Evolutionary conservation across 2,329 filamentous ascomycete genomes (phyloP), one percentile per base, ranked within the genome.

Genomic region (Penicillium sp.): DNA sequence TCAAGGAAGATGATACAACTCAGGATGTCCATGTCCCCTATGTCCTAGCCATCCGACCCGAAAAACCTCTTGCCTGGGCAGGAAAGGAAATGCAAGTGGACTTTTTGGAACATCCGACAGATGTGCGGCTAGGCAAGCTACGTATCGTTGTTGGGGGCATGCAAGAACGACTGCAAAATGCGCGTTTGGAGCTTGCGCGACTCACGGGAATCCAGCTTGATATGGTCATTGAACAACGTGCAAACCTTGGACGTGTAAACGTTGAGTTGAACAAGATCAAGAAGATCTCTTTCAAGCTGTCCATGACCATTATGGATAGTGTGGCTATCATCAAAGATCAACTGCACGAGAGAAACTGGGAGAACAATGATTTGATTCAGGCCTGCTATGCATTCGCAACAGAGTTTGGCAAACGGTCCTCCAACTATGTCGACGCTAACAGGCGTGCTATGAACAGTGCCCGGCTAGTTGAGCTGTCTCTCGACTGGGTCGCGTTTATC

Each of bases 351-450:
- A 82, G 84, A 55, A 90, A 88, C 9, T 84, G 93, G 61, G 88
- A 94, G 62, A 96, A 93, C 70, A 91, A 96, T 67, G 94, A 99
- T 68, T 84, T 99, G 30, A 94, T 99, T 61, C 94, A 99, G 73
- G 96, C 91, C 5, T 99, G 93, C 75, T 99, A 97, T 73, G 89
- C 95, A 38, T 99, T 97, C 68, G 94, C 94, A n/a, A 97, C 94
- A 0, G 94, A 99, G 72, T 99, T 99, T 64, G 94, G 94, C 42
- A 93, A 97, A 72, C 88, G 94, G 61, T 97, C 93, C 2, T 84
- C 96, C 47, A 85, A 94, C 19, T 95, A 96, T 77, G 94, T 99
- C 86, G 94, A 99, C 75, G 89, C 90, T 72, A 97, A 96, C 70
- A 82, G 94, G 53, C 88, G 93, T 47, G 90, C 95, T 64, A 95